Base-by-base conservation (phyloP, 306 rosid genomes). In the Mucuna pruriens region DNA sequence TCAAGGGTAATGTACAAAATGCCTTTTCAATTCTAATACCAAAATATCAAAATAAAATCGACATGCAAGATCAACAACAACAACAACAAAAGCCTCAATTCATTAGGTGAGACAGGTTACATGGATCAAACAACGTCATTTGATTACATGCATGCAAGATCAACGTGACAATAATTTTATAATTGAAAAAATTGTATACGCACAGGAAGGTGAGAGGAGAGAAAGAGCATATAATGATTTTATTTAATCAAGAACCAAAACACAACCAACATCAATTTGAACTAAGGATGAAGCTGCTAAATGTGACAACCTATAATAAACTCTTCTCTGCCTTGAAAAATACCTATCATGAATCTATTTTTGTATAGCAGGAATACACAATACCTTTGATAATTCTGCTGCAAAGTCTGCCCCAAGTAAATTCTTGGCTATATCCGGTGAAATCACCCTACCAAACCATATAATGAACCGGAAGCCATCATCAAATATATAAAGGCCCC, bases 331-430 rank as follows among this genome's bases (percentile, higher is more conserved):
- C 40, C 46, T 38, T 26, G 34, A 66, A 57, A 58, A 77, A 66
- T 8, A 75, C 69, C 80, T 72, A 82, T 11, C 19, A 66, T 20
- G 55, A 67, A 72, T 54, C 54, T 31, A 75, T 8, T 55, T 38
- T 84, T 33, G 48, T 7, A 7, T 69, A 26, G 25, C 42, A 46
- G 73, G 44, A 71, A 82, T 62, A 75, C 58, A 66, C 29, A 76
- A 82, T 90, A 96, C 99, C 99, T 92, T 92, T n/a, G 97, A 96
- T 80, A 92, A 83, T 74, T 96, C 99, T n/a, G 97, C 92, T 1
- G 97, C 97, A 80, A 91, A 92, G 80, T 92, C 99, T 42, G 88
- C 79, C 80, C 98, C 99, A 22, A 92, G 97, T 86, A 96, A 82
- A 85, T 90, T 89, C 92, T 84, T 92, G n/a, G 98, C 92, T 72